A percentile compares a stretch with the other conserved stretches of the same genome.
These are phyloP conservation scores for Botrytis fabae DNA, from an alignment of 2,329 filamentous ascomycete species.

Conservation along the genomic window DNA sequence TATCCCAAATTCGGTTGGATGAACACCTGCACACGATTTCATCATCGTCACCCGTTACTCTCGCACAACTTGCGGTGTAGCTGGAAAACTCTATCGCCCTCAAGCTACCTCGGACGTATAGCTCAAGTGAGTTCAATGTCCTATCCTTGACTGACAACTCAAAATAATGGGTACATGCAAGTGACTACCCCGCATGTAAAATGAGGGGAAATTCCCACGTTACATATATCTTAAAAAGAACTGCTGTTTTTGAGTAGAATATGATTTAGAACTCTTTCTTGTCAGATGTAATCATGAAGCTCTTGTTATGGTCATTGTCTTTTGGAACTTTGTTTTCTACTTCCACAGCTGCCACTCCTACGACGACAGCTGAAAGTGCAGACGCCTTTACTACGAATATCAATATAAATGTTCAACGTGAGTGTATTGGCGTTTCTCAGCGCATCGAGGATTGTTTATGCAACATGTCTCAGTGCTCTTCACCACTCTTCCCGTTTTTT, in stretches of 20 bases:
- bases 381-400: slow-evolving; percentile 28
- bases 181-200: neutral
- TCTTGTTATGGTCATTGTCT: slow-evolving; percentile 12
- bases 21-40: slow-evolving; percentile 5
- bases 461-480: neutral
- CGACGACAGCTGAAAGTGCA: slow-evolving; percentile 25
- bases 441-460: neutral
- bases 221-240: neutral
- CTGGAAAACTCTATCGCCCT: neutral
- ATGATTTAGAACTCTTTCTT: neutral
- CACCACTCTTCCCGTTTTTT: neutral
- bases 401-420: slow-evolving; percentile 28
- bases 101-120: neutral
- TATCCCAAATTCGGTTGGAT: neutral
- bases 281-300: slow-evolving; percentile 12
- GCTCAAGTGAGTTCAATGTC: slow-evolving; percentile 6
- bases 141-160: slow-evolving; percentile 5
- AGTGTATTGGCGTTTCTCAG: neutral
- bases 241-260: neutral
- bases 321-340: neutral
- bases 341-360: slow-evolving; percentile 4
- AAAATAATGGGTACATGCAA: neutral
- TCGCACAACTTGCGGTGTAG: neutral
- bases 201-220: neutral
- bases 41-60: neutral